Evolutionary conservation across 2,329 filamentous ascomycete species (phyloP), one percentile per base, ranked within the genome.

Genomic region (Sarocladium brachiariae): DNA sequence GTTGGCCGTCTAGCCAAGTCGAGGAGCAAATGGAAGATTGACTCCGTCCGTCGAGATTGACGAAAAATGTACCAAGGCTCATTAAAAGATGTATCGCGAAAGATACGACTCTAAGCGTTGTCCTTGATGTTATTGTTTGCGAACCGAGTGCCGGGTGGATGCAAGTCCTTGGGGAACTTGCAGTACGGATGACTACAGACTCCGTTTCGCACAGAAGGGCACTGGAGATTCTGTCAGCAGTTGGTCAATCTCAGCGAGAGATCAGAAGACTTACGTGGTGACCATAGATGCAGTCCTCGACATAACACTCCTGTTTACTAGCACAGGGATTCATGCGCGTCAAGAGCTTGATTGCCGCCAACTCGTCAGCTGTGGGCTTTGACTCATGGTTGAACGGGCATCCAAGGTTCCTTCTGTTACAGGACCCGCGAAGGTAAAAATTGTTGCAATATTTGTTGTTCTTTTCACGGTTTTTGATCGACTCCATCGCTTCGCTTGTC

Each of bases 371-470:
- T 4, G 68, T 73, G 2, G 75, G 71, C 54, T 69, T 73, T 58
- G 81, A 76, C 41, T 74, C 66, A 61, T 84, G 80, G 52, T 77
- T 75, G 57, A 81, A 84, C 47, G 65, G 68, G 63, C 80, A 84
- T 4, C 69, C 65, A n/a, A 72, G 67, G 9, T 70, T 71, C 27
- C n/a, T 49, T 56, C 80, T 82, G 45, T 68, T 60, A 56, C 80
- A 84, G 1, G 14, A 30, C 0, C 78, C 78, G 16, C 77, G 70
- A 25, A 84, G 70, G 58, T 79, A 83, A 58, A 81, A 77, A 46
- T 80, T 80, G 60, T 83, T 83, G 68, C 80, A 84, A 7, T 82
- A 65, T 62, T 83, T 83, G 54, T 75, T 71, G 56, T 64, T 66
- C 27, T 74, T 75, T 51, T 73, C 75, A 52, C 78, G 70, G 59